Percentiles rank a stretch among this genome's conserved stretches.
Evolutionary conservation across 2,329 filamentous ascomycete species (phyloP).

Genomic region (Zarea fungicola): DNA sequence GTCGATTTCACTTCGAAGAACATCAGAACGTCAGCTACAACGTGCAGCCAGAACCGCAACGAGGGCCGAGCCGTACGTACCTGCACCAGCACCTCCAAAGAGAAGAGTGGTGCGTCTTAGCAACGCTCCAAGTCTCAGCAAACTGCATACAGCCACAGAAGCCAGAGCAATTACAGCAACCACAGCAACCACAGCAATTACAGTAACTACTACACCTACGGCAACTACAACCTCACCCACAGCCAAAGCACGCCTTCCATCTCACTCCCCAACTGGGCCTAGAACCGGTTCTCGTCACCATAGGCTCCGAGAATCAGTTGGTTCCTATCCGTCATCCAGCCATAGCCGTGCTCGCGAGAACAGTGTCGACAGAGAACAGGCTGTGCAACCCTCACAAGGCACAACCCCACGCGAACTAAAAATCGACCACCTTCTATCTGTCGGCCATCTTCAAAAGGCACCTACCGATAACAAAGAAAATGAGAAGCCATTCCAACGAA

Average conservation of each 20-base stretch:
- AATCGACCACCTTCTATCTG: constrained; percentile 16
- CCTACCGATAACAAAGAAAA: constrained; percentile 79
- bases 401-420: constrained; percentile 6
- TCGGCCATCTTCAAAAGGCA: constrained; percentile 48
- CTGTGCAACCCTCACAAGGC: constrained; percentile 38
- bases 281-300: constrained; percentile 31
- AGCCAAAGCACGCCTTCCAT: constrained; percentile 29
- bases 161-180: too few species aligned
- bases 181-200: too few species aligned
- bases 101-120: constrained; percentile 56
- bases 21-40: constrained; percentile 51
- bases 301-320: too few species aligned
- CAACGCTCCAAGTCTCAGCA: constrained; percentile 40
- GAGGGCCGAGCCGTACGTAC: too few species aligned
- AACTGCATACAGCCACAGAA: too few species aligned
- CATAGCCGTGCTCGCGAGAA: too few species aligned
- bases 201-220: too few species aligned
- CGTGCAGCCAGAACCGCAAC: constrained; percentile 42
- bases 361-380: constrained; percentile 36
- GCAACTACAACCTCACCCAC: constrained; percentile 44
- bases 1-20: constrained; percentile 45
- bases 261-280: constrained; percentile 18
- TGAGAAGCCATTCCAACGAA: constrained; percentile 65
- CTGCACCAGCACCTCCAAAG: too few species aligned
- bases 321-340: too few species aligned